Conservation (phyloP, 2,329 filamentous ascomycete genomes). For the Fusarium concolor region DNA sequence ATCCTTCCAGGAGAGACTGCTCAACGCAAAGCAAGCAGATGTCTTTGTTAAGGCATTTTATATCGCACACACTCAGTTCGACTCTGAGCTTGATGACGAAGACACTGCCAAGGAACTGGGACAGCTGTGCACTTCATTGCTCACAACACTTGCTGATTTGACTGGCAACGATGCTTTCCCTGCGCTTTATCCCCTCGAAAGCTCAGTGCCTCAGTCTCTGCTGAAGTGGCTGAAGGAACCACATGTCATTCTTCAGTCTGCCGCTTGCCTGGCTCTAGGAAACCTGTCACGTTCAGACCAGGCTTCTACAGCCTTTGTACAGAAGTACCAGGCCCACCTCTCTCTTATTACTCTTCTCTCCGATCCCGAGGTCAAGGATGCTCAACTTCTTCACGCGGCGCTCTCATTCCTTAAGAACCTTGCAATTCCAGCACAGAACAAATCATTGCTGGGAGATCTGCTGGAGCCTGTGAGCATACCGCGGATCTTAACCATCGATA, state of each 20-base stretch:
- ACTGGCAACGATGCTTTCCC: slow-evolving; percentile 63
- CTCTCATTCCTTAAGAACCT: slow-evolving; percentile 74
- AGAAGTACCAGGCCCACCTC: slow-evolving; percentile 54
- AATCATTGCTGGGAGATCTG: slow-evolving; percentile 61
- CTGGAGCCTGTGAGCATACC: slow-evolving; percentile 61
- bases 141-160: slow-evolving; percentile 64
- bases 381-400: slow-evolving; percentile 67
- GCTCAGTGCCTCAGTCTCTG: slow-evolving; percentile 56
- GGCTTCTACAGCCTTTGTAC: slow-evolving; percentile 63
- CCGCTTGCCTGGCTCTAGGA: slow-evolving; percentile 70
- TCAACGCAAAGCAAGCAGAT: slow-evolving; percentile 54
- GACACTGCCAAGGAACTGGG: slow-evolving; percentile 59
- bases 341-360: slow-evolving; percentile 61
- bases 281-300: slow-evolving; percentile 71
- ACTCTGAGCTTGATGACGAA: slow-evolving; percentile 58
- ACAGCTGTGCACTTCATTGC: slow-evolving; percentile 62
- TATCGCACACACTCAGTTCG: slow-evolving; percentile 59
- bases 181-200: slow-evolving; percentile 56
- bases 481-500: slow-evolving; percentile 64
- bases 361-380: slow-evolving; percentile 54
- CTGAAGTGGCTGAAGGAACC: slow-evolving; percentile 59
- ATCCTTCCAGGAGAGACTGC: slow-evolving; percentile 61
- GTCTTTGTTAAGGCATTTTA: slow-evolving; percentile 62
- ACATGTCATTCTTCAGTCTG: slow-evolving; percentile 62
- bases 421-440: slow-evolving; percentile 68